Evolutionary conservation across 2,329 filamentous ascomycete species (phyloP), one percentile per base, ranked within the genome.

Genomic region (Cryphonectria naterciae): DNA sequence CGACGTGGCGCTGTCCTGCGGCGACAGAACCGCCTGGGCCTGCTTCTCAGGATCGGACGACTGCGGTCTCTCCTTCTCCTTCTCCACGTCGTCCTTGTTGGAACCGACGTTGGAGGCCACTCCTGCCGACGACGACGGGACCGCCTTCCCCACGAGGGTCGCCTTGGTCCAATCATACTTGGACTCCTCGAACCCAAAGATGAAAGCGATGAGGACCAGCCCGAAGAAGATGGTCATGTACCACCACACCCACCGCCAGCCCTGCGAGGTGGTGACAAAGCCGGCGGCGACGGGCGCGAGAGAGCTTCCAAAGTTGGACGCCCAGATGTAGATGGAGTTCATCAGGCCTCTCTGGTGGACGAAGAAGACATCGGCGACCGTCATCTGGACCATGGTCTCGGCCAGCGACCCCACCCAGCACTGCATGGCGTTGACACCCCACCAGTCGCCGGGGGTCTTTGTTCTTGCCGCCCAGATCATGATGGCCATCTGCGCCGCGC

Each of bases 351-450:
- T 79, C 68, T 86, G 78, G 66, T 86, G 84, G 4, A 85, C 79
- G 70, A 86, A 86, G 75, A 83, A 86, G 60, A 86, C 68, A 73
- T 86, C 84, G 15, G 81, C 80, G 15, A 85, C 80, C 0, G 83
- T 85, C 76, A 85, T 82, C 68, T 85, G 83, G 0, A 85, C 81
- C 37, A 85, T 76, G 0, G 78, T 78, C 74, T 86, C 84, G 39
- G 77, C 77, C 0, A 85, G 70, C 7, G 83, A 81, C 3, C 84
- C 85, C 3, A 80, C 75, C 28, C 85, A 77, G 49, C 85, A 82
- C n/a, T 77, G 77, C 22, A 86, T 60, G 0, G 83, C 73, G 72
- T 86, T 85, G 49, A 80, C 78, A 0, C 80, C 75, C 75, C 84
- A 81, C 63, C 85, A 76, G 52, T 88, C 85, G 0, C 75, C 80